These are phyloP conservation scores for Chalciporus sphaerocephalus DNA, from an alignment of 768 basidiomycete species.

Conservation along the genomic window DNA sequence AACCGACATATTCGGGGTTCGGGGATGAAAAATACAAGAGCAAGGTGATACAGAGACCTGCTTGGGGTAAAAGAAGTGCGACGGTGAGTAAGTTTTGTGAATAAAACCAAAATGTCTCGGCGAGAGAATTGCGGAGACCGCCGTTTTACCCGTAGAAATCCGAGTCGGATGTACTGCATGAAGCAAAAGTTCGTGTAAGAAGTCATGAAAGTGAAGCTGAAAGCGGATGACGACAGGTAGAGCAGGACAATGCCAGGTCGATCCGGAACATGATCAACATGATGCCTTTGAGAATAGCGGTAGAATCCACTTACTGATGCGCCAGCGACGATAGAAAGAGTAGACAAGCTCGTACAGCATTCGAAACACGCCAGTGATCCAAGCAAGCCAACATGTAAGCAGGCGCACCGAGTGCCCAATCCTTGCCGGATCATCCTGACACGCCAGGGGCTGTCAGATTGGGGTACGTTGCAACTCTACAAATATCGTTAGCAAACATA, in stretches of 20 bases:
- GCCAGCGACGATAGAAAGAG: slow-evolving; percentile 72
- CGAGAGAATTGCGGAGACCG: slow-evolving; percentile 52
- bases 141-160: slow-evolving; percentile 57
- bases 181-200: slow-evolving; percentile 85
- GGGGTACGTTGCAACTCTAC: slow-evolving; percentile 70
- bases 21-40: slow-evolving; percentile 61
- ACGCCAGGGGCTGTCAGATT: slow-evolving; percentile 65
- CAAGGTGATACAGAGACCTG: slow-evolving; percentile 67
- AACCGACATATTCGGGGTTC: slow-evolving; percentile 42
- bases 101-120: slow-evolving; percentile 82
- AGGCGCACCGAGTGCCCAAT: slow-evolving; percentile 81
- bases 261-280: too few relatives aligned
- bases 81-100: slow-evolving; percentile 84
- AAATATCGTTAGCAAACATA: too few relatives aligned
- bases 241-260: slow-evolving; percentile 80
- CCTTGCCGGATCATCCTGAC: slow-evolving; percentile 64
- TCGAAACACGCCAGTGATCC: slow-evolving; percentile 68
- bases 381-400: slow-evolving; percentile 81
- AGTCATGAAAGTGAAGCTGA: slow-evolving; percentile 68
- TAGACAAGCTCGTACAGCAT: slow-evolving; percentile 75
- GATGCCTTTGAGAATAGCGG: too few relatives aligned
- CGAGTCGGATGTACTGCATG: slow-evolving; percentile 70
- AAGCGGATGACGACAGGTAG: slow-evolving; percentile 76
- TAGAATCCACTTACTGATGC: too few relatives aligned
- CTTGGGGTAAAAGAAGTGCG: slow-evolving; percentile 77